A percentile compares a stretch with the other conserved stretches of the same genome.
Evolutionary conservation across 371 early-diverging fungal genomes (phyloP).

Genomic region (Umbelopsis sp.): DNA sequence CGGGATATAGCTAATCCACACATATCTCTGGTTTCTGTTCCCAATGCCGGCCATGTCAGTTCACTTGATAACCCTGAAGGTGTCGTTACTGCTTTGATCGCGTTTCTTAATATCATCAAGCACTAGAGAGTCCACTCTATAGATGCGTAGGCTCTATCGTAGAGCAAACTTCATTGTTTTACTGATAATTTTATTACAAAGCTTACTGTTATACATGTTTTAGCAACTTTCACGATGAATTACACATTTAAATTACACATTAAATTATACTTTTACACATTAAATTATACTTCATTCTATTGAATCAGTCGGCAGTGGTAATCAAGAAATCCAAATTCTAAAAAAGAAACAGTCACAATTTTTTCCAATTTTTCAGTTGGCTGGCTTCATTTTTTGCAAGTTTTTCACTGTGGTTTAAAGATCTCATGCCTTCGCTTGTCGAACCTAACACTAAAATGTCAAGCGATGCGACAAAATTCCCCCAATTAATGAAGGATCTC

Average conservation of each 20-base stretch:
- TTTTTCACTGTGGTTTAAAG: not conserved
- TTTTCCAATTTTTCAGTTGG: not conserved
- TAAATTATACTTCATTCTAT: too few relatives aligned
- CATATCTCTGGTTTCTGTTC: constrained; percentile 18
- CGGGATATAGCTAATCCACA: constrained; percentile 21
- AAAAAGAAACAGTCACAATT: not conserved
- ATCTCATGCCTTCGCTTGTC: not conserved
- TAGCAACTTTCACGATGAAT: too few relatives aligned
- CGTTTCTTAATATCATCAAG: not conserved
- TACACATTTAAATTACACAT: too few relatives aligned
- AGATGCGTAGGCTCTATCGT: not conserved
- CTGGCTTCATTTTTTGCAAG: not conserved
- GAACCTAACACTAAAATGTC: constrained; percentile 12
- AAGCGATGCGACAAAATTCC: constrained; percentile 38
- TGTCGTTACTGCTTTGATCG: not conserved
- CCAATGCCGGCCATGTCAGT: constrained; percentile 38
- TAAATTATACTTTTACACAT: too few relatives aligned
- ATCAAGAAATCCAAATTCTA: too few relatives aligned
- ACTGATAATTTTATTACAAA: too few relatives aligned
- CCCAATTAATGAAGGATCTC: constrained; percentile 52
- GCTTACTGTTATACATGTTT: too few relatives aligned
- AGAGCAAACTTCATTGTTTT: too few relatives aligned
- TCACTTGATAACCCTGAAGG: constrained; percentile 27
- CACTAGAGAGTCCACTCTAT: not conserved
- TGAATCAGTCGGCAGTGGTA: too few relatives aligned